Evolutionary conservation across 768 basidiomycete genomes (phyloP).

Genomic region (Rhizopogon rudus): DNA sequence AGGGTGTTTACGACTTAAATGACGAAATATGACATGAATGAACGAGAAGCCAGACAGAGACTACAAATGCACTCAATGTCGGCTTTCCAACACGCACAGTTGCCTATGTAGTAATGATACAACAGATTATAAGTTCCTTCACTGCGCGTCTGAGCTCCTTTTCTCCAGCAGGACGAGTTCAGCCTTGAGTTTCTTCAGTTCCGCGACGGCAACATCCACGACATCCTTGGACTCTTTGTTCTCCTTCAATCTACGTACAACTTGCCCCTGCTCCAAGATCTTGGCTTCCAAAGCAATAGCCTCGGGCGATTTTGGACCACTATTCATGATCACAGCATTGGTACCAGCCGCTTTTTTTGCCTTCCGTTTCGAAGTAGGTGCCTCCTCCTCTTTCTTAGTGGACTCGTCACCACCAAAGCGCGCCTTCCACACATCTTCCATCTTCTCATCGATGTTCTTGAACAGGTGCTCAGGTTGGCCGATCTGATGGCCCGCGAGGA

Average conservation of each 20-base stretch:
- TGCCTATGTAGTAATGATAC: too few relatives aligned
- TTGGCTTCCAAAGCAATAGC: slow-evolving; percentile 68
- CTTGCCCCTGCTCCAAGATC: slow-evolving; percentile 70
- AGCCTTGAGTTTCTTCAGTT: slow-evolving; percentile 61
- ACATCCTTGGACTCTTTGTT: slow-evolving; percentile 39
- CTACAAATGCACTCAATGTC: background rate
- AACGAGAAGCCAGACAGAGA: background rate
- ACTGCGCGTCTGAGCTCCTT: too few relatives aligned
- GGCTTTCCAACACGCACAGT: too few relatives aligned
- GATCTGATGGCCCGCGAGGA: slow-evolving; percentile 81
- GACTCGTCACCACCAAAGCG: slow-evolving; percentile 68
- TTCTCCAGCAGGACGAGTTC: slow-evolving; percentile 35
- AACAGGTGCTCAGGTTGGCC: slow-evolving; percentile 89
- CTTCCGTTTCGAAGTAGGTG: slow-evolving; percentile 44
- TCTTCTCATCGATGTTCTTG: slow-evolving; percentile 88
- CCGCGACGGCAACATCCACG: slow-evolving; percentile 44
- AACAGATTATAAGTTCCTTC: too few relatives aligned
- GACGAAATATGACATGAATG: background rate
- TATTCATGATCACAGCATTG: slow-evolving; percentile 36
- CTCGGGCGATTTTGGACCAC: slow-evolving; percentile 67
- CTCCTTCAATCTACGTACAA: slow-evolving; percentile 68
- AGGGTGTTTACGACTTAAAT: background rate
- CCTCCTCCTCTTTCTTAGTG: slow-evolving; percentile 37
- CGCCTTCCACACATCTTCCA: slow-evolving; percentile 75
- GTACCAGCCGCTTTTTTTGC: slow-evolving; percentile 48